Evolutionary conservation across 352 stramenopile species (phyloP), one percentile per base, ranked within the genome.

Genomic region (Phytophthora meadii): DNA sequence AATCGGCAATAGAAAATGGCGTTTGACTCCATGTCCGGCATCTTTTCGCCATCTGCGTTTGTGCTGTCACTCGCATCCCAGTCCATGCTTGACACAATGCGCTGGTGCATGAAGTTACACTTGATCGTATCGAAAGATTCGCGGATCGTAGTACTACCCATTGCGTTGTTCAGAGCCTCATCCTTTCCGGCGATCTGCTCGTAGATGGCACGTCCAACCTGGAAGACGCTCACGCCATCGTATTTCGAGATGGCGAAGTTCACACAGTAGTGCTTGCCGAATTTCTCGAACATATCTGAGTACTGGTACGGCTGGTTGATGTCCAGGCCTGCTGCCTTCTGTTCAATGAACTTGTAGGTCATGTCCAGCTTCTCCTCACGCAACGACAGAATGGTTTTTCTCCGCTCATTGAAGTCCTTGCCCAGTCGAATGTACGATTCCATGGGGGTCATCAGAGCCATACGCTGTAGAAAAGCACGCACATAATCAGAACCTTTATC

Each of bases 51-150:
- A 8, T 12, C 30, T 36, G 42, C 24, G 15, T 46, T 56, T 15
- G 62, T 32, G 42, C 77, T 68, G 5, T 80, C 63, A 8, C 79
- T 72, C 14, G 80, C 75, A 76, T 82, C 75, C 79, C 79, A 89
- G 53, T 89, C 71, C 70, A 92, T 80, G 62, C 78, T 90, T 34
- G 84, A 89, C 19, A 92, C 75, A 50, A 90, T 90, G 55, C 84
- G 84, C 48, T 92, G 84, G 52, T 92, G 84, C 76, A 92, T 86
- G 41, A 90, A 90, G 58, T 90, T 90, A 68, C 84, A 92, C 57
- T 87, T 88, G 54, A 90, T 89, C 47, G 79, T 81, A 61, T 90
- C 84, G 39, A 89, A 89, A 28, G 77, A 88, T 71, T 93, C 84
- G 22, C 79, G 78, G 19, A 90, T 81, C 4, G 80, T 88, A 24